These are phyloP conservation scores for Allodekkera sacchari DNA, from an alignment of 805 yeast species.

Conservation along the genomic window DNA sequence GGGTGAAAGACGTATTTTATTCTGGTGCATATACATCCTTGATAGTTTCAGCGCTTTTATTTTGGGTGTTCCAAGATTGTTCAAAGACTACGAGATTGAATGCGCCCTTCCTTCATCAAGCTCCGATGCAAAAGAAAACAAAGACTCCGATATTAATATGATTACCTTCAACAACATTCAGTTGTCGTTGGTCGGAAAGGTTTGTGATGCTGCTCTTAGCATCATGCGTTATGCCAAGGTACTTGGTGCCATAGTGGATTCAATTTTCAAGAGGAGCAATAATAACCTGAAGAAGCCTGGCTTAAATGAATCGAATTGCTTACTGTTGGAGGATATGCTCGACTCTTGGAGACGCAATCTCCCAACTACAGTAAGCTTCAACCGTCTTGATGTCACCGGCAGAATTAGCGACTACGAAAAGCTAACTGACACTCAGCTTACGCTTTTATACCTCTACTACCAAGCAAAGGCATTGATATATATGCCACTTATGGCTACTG, in stretches of 20 bases:
- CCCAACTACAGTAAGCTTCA: slow-evolving; percentile 53
- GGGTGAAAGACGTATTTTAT: slow-evolving; percentile 72
- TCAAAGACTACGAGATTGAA: slow-evolving; percentile 76
- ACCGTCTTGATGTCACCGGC: slow-evolving; percentile 44
- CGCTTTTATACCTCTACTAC: slow-evolving; percentile 51
- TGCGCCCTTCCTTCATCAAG: slow-evolving; percentile 67
- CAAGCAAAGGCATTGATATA: slow-evolving; percentile 57
- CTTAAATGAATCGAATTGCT: slow-evolving; percentile 23
- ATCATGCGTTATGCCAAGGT: slow-evolving; percentile 65
- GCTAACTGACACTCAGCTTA: slow-evolving; percentile 37
- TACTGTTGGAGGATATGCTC: slow-evolving; percentile 50
- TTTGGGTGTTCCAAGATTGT: slow-evolving; percentile 73
- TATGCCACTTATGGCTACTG: slow-evolving; percentile 49
- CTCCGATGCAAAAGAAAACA: slow-evolving; percentile 25
- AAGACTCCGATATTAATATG: slow-evolving; percentile 43
- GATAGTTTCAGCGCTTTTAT: slow-evolving; percentile 70
- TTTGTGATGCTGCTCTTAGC: slow-evolving; percentile 51
- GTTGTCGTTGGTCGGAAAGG: slow-evolving; percentile 62
- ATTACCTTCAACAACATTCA: slow-evolving; percentile 45
- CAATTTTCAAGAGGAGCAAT: slow-evolving; percentile 55
- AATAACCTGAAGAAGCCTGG: slow-evolving; percentile 20
- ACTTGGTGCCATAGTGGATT: slow-evolving; percentile 64
- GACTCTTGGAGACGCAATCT: slow-evolving; percentile 75
- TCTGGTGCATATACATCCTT: slow-evolving; percentile 76
- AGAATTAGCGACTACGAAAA: slow-evolving; percentile 27